Base-by-base conservation (phyloP, 495 filamentous ascomycete species). In the Penicillium ochrochloron region DNA sequence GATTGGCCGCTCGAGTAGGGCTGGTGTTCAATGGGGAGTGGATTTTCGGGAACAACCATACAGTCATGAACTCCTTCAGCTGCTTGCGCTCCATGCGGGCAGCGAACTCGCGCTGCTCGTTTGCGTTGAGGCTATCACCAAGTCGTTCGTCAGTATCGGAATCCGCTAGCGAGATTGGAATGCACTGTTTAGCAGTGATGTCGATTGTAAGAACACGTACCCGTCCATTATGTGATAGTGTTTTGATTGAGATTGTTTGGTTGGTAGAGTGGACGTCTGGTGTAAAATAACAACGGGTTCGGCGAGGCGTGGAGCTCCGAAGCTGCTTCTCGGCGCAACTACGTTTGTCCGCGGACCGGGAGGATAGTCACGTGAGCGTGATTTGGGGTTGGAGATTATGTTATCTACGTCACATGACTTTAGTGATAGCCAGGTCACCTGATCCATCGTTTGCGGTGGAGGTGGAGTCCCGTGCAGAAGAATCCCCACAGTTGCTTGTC, bases 21-120 rank as follows among this genome's bases (percentile, higher is more conserved):
- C 9, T 17, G 9, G 12, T 33, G 59, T 15, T 12, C 2, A 21
- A 44, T 51, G 42, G 35, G 17, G 12, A 12, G 19, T n/a, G 21
- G 12, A 12, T 10, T 3, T 48, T 41, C 12, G 44, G 21, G 21
- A 9, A 19, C 4, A 48, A 4, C 84, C 83, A 76, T 86, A 98
- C 95, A 67, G 85, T 90, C 90, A 97, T 96, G 75, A 99, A 97
- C 66, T 97, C 94, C 82, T 97, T 97, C 86, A 98, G 89, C 82
- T 99, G 95, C 80, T 93, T 94, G 79, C 89, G 89, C 82, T 98
- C 92, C 85, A 98, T 92, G 78, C 94, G 91, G 76, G 83, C 71
- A 71, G 94, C 88, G 76, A 99, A 90, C 84, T 98, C 92, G 77
- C 91, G 89, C 80, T 93, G 90, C 81, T 99, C 95, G 61, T 89